Evolutionary conservation across 2,329 filamentous ascomycete species (phyloP), one percentile per base, ranked within the genome.

Genomic region (Cadophora gregata): DNA sequence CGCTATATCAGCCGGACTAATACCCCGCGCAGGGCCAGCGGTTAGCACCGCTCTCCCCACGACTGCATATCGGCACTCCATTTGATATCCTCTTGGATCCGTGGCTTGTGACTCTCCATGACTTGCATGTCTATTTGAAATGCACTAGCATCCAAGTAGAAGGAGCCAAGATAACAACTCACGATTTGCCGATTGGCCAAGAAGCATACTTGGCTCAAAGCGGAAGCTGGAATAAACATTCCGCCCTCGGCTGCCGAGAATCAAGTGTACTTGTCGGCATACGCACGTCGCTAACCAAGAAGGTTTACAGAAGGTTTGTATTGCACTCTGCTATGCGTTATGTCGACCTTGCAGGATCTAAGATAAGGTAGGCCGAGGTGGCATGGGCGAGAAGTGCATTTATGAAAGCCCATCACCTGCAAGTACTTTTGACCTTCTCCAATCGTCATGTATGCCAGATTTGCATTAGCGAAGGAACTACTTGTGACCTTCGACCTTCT

Each of bases 171-270:
- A 16, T 1, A 27, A 19, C 31, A 58, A 58, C 21, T 58, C n/a
- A 25, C 21, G 31, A 42, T 58, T 58, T 58, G 19, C 31, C 55
- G 12, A 58, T 42, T 38, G 31, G 31, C 55, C 55, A 38, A 58
- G 55, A 2, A 58, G 16, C 31, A 56, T 19, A 53, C 31, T 25
- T 58, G n/a, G 4, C 55, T n/a, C 19, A 58, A 38, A 38, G 33
- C 4, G 55, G 55, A 38, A 38, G 31, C 55, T 58, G 55, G 55
- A 42, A 58, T 25, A n/a, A 58, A 58, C 21, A 58, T 58, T 58
- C 55, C 33, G 31, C 55, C 55, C 31, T 38, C 55, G 55, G 33
- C 55, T 58, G 55, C 55, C 55, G 55, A 58, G 55, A 58, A 42
- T 27, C 21, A 58, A 58, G 55, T 33, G 33, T 58, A 31, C 21